phyloP scores from a whole-genome alignment of 2,329 filamentous ascomycete genomes.

The Alternaria burnsii region DNA sequence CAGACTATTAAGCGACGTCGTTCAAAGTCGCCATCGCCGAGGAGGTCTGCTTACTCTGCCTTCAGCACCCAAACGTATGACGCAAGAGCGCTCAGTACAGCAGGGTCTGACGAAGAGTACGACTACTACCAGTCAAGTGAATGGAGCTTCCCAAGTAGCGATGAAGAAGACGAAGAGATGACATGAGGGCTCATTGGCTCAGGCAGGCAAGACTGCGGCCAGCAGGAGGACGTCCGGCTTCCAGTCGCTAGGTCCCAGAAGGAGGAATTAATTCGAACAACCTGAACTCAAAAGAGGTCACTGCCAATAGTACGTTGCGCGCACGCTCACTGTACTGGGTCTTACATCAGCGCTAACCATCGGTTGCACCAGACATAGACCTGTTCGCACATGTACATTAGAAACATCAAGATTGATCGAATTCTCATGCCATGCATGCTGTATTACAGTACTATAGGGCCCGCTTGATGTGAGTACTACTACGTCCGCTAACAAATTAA shows the following conservation, averaged over 20 bases:
- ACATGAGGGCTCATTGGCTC: not conserved
- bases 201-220: not conserved
- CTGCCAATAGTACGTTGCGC: not conserved
- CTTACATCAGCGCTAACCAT: not conserved
- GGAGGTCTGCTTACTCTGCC: not conserved
- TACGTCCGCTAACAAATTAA: not conserved
- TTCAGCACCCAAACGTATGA: not conserved
- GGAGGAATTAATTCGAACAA: not conserved
- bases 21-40: slow-evolving; percentile 5
- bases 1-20: slow-evolving; percentile 7
- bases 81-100: not conserved
- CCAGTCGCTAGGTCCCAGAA: not conserved
- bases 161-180: not conserved
- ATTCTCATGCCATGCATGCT: not conserved
- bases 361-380: not conserved
- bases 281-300: not conserved
- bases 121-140: slow-evolving; percentile 19
- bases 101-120: not conserved
- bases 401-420: not conserved
- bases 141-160: slow-evolving; percentile 16
- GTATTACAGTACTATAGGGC: not conserved
- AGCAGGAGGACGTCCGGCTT: not conserved
- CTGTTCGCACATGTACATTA: slow-evolving; percentile 1
- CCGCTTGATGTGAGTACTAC: not conserved
- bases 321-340: too few species aligned